phyloP scores from a whole-genome alignment of 2,329 filamentous ascomycete species.

The Aspergillus novofumigatus region DNA sequence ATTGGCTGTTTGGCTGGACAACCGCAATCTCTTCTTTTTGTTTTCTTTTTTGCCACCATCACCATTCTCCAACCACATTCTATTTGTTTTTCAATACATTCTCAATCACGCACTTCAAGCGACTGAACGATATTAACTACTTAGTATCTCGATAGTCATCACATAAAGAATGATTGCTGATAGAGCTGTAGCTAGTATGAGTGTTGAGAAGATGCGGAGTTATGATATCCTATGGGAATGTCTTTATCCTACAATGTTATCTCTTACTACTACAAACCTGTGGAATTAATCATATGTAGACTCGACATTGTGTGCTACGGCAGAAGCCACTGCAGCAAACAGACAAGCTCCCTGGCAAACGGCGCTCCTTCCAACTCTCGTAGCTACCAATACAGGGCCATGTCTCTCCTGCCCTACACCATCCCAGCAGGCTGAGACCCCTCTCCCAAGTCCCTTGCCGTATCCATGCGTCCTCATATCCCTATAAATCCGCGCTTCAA shows the following conservation, averaged over 20 bases:
- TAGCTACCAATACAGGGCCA: not conserved
- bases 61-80: not conserved
- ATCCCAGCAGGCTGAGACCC: not conserved
- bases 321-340: not conserved
- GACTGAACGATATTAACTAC: not conserved
- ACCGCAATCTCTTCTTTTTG: slow-evolving; percentile 31
- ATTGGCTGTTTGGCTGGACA: slow-evolving; percentile 33
- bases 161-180: too few relatives aligned
- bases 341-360: not conserved
- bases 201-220: not conserved
- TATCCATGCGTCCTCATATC: not conserved
- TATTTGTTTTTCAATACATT: not conserved
- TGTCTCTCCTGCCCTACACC: not conserved
- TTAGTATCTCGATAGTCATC: too few relatives aligned
- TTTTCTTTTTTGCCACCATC: slow-evolving; percentile 4
- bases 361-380: not conserved
- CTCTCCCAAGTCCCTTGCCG: not conserved
- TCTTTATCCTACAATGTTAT: not conserved
- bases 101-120: too few relatives aligned
- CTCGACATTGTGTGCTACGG: not conserved
- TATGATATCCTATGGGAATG: not conserved
- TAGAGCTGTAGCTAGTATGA: not conserved
- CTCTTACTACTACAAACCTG: not conserved
- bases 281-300: not conserved
- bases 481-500: not conserved